These are phyloP conservation scores for Aureobasidium sp. DNA, from an alignment of 2,329 filamentous ascomycete species.

Conservation along the genomic window DNA sequence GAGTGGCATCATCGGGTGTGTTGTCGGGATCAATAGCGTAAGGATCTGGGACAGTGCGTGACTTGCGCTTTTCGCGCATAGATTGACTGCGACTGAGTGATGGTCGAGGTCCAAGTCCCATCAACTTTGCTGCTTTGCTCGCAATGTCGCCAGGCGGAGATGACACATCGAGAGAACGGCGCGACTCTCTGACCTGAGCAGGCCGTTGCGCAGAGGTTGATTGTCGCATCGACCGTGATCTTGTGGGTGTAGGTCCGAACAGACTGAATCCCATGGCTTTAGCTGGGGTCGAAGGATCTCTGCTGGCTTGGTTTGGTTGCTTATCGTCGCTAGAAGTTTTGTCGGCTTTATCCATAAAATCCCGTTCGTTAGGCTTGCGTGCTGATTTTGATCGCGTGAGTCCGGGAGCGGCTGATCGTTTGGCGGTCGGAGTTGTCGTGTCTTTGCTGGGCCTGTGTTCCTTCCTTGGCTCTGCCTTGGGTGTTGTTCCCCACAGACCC, in stretches of 20 bases:
- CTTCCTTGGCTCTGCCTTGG: conserved; percentile 23
- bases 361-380: conserved; percentile 43
- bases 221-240: conserved; percentile 60
- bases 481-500: conserved; percentile 62
- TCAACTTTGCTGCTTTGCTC: conserved; percentile 22
- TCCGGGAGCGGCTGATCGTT: conserved; percentile 33
- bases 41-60: conserved; percentile 46
- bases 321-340: conserved; percentile 64
- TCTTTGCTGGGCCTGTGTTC: conserved; percentile 39
- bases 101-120: conserved; percentile 46
- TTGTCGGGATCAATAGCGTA: conserved; percentile 56
- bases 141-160: conserved; percentile 4
- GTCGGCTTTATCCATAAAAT: conserved; percentile 33
- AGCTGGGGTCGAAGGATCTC: conserved; percentile 43
- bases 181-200: not conserved
- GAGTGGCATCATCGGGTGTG: conserved; percentile 34
- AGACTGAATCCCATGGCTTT: conserved; percentile 52
- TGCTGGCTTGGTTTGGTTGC: conserved; percentile 42
- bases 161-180: not conserved
- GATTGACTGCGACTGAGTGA: conserved; percentile 37
- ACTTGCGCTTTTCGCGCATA: conserved; percentile 44
- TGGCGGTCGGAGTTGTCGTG: conserved; percentile 32
- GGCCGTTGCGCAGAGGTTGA: conserved; percentile 39
- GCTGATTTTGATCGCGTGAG: conserved; percentile 50
- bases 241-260: conserved; percentile 44